Evolutionary conservation across 352 stramenopile species (phyloP), one percentile per base, ranked within the genome.

Genomic region (Blastocystis sp.): DNA sequence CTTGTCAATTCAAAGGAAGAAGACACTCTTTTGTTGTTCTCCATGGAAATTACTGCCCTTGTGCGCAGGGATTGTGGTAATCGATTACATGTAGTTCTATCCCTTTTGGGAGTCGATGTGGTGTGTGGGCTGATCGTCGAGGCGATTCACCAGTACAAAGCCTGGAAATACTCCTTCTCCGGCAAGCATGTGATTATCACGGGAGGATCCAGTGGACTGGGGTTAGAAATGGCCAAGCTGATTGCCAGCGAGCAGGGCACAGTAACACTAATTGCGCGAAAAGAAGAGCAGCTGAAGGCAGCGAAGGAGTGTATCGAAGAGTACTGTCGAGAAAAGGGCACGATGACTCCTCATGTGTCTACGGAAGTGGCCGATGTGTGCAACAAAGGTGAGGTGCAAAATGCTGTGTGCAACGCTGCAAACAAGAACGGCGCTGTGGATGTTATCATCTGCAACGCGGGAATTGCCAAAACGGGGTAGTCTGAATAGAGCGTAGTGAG

Each of bases 391-490:
- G 48, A 79, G 0, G 4, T 88, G 19, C 56, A 69, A 43, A 88
- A 43, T n/a, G 45, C 78, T 34, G 60, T 88, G 21, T 74, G 64
- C 40, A 69, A 67, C 41, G 61, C 59, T 1, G 70, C 40, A 1
- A 79, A 88, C 28, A 67, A n/a, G 17, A 62, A 43, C 11, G 62
- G 62, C 1, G 23, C 41, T 48, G 34, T 88, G 1, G 78, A 88
- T 78, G 78, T 88, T 1, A 62, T 88, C n/a, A 88, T 88, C 23
- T 88, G 64, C 28, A 79, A 79, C 34, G 78, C 78, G 28, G 78
- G 78, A 62, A 79, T 79, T 43, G 78, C 78, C 19, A 79, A 88
- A 78, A 88, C 78, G n/a, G 78, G 78, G 21, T 76, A 76, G 28
- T 34, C 52, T 23, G 38, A 76, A 56, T 11, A 19, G 14, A n/a